Conservation (phyloP, 2,329 filamentous ascomycete species). For the Cladosporium cucumerinum region DNA sequence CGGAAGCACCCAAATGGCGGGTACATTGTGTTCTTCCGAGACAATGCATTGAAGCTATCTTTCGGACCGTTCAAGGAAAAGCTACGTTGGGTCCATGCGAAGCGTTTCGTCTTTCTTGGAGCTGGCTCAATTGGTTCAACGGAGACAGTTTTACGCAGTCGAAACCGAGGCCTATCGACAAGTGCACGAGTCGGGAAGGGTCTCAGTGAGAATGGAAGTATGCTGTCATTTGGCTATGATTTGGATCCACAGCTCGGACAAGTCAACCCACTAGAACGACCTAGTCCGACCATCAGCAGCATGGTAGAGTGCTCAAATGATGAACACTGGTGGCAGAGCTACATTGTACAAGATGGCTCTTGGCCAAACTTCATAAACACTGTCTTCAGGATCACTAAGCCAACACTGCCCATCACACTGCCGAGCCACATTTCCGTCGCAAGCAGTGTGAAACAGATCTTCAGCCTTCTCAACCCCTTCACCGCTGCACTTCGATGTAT, state of each 20-base stretch:
- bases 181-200: neutral
- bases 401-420: constrained; percentile 49
- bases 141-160: constrained; percentile 46
- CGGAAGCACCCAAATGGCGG: constrained; percentile 53
- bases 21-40: constrained; percentile 63
- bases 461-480: neutral
- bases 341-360: constrained; percentile 62
- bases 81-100: constrained; percentile 65
- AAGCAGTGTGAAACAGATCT: neutral
- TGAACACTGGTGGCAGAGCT: constrained; percentile 57
- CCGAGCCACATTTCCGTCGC: neutral
- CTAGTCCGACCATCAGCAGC: neutral
- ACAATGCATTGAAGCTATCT: constrained; percentile 58
- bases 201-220: neutral
- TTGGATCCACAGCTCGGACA: neutral
- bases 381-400: neutral
- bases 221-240: neutral
- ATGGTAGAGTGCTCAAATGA: constrained; percentile 44
- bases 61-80: constrained; percentile 57
- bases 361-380: constrained; percentile 45
- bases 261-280: neutral
- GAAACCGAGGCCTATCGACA: constrained; percentile 53
- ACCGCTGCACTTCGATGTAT: neutral
- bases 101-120: constrained; percentile 63
- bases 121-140: constrained; percentile 64